Conservation (phyloP, 1,284 basidiomycete species). For the Limonomyces culmigenus region DNA sequence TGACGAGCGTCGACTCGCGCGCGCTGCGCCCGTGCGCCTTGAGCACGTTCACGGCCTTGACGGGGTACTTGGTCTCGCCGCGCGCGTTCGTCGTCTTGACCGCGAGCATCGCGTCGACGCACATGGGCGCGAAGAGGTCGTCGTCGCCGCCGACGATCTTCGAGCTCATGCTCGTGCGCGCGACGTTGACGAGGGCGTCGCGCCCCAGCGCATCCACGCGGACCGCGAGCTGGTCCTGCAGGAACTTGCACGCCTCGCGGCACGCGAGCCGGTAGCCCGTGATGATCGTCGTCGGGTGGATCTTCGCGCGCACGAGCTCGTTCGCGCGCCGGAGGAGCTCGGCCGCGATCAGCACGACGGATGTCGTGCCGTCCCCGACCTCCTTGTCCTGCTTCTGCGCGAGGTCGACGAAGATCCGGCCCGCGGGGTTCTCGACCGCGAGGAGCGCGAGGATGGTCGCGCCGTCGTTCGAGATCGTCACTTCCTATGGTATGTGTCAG, state of each 20-base stretch:
- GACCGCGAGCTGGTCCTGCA: constrained; percentile 94
- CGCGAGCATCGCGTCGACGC: constrained; percentile 96
- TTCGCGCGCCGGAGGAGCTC: constrained; percentile 93
- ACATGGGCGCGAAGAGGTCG: constrained; percentile 95
- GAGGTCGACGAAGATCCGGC: constrained; percentile 92
- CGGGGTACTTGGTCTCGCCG: constrained; percentile 97
- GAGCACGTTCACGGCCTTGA: constrained; percentile 98
- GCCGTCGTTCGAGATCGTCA: constrained; percentile 99
- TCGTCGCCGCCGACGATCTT: constrained; percentile 99
- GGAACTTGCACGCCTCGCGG: constrained; percentile 93
- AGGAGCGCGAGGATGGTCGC: constrained; percentile 92
- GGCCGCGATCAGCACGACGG: constrained; percentile 94
- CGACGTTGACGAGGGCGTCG: constrained; percentile 90
- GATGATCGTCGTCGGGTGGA: constrained; percentile 98
- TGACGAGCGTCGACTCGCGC: constrained; percentile 87
- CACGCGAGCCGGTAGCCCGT: constrained; percentile 96
- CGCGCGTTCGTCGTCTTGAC: constrained; percentile 91
- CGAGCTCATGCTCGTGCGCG: constrained; percentile 98
- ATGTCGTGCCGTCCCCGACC: constrained; percentile 98
- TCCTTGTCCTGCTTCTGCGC: constrained; percentile 99
- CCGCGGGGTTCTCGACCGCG: constrained; percentile 88
- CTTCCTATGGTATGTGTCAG: constrained; percentile 43
- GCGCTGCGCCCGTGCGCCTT: constrained; percentile 97
- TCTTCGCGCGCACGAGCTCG: constrained; percentile 96
- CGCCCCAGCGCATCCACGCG: constrained; percentile 87